Conservation (phyloP, 805 yeast species). For the Ascoidea tarda region DNA sequence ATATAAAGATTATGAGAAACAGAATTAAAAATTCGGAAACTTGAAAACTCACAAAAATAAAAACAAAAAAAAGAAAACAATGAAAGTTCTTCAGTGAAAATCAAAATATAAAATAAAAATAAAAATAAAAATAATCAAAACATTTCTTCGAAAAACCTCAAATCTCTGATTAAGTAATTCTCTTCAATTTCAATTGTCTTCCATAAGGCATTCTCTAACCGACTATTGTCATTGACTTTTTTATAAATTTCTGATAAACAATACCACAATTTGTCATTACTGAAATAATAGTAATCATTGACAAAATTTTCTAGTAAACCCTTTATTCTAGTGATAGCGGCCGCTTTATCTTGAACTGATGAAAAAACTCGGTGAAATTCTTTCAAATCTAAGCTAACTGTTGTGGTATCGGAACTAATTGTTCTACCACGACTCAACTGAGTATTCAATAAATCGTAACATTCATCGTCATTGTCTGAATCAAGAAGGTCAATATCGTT, state of each 20-base stretch:
- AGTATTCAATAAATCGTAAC: not conserved
- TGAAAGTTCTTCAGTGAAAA: no score
- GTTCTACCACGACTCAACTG: no score
- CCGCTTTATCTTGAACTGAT: slow-evolving; percentile 3
- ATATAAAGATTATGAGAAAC: no score
- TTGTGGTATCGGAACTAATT: not conserved
- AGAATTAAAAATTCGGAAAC: no score
- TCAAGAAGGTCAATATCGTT: not conserved
- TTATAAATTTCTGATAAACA: slow-evolving; percentile 4
- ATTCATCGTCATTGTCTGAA: not conserved
- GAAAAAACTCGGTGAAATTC: slow-evolving; percentile 1
- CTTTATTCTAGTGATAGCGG: slow-evolving; percentile 5
- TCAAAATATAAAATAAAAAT: no score
- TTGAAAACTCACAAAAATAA: no score
- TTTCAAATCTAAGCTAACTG: not conserved
- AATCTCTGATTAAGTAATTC: slow-evolving; percentile 3
- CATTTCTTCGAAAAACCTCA: slow-evolving; percentile 1
- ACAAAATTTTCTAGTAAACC: slow-evolving; percentile 6
- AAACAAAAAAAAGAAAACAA: no score
- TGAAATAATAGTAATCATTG: slow-evolving; percentile 4
- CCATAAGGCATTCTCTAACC: slow-evolving; percentile 6
- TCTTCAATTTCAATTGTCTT: slow-evolving; percentile 4
- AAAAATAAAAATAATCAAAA: no score
- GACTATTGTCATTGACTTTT: slow-evolving; percentile 2
- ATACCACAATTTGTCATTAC: slow-evolving; percentile 4